These are phyloP conservation scores for Claviceps sp. DNA, from an alignment of 2,329 filamentous ascomycete species.

Conservation along the genomic window DNA sequence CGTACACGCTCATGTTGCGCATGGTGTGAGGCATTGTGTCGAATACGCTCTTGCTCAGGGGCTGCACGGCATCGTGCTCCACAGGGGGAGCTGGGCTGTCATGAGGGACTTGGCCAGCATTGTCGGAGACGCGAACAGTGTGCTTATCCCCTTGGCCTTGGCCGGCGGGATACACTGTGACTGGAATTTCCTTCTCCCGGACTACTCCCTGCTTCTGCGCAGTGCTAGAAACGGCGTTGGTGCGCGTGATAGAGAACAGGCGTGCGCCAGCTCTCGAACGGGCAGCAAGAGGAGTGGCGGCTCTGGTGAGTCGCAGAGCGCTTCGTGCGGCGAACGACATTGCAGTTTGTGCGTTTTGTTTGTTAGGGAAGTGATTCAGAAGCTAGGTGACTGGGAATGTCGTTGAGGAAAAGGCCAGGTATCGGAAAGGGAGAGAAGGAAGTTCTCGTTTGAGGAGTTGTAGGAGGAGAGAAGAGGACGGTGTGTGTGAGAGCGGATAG, in stretches of 20 bases:
- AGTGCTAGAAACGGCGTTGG: constrained; percentile 23
- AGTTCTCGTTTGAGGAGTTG: no score
- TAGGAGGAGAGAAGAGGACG: no score
- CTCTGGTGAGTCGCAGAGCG: constrained; percentile 20
- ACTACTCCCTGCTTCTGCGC: constrained; percentile 37
- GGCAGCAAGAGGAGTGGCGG: constrained; percentile 14
- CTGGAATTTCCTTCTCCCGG: constrained; percentile 42
- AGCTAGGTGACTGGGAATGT: no score
- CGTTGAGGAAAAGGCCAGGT: no score
- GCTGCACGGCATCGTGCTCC: constrained; percentile 35
- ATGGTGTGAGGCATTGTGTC: constrained; percentile 48
- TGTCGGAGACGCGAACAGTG: constrained; percentile 37
- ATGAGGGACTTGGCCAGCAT: constrained; percentile 27
- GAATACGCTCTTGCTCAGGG: constrained; percentile 40
- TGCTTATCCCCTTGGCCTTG: constrained; percentile 41
- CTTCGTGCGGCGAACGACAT: constrained; percentile 24
- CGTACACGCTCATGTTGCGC: constrained; percentile 54
- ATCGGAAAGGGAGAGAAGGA: no score
- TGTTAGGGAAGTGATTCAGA: no score
- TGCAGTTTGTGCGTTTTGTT: constrained; percentile 6
- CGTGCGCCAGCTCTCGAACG: constrained; percentile 15
- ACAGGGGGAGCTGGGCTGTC: constrained; percentile 24
- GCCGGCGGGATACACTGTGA: constrained; percentile 35
- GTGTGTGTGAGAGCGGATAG: not conserved
- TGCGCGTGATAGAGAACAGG: constrained; percentile 20